Percentiles rank a stretch among this genome's conserved stretches.
These are phyloP conservation scores for Ambrosia hybrid DNA, from an alignment of 140 eudicot species.

Conservation along the genomic window DNA sequence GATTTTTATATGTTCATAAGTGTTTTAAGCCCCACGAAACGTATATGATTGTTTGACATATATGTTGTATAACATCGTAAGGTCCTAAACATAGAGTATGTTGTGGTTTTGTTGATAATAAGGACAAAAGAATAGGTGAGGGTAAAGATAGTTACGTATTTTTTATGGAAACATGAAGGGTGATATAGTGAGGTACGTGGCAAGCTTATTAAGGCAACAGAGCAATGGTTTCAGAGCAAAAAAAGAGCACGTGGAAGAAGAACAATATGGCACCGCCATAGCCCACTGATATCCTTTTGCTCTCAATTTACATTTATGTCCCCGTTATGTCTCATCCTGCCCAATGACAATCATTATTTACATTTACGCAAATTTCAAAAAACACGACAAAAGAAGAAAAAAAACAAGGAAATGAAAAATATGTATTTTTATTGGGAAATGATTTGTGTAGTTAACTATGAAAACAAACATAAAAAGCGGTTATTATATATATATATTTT, in stretches of 20 bases:
- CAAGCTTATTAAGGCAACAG: neutral
- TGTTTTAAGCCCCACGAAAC: neutral
- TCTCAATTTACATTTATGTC: neutral
- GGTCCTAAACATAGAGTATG: neutral
- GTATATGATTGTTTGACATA: neutral
- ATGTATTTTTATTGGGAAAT: too few species aligned
- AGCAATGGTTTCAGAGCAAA: conserved; percentile 29
- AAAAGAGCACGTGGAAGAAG: conserved; percentile 33
- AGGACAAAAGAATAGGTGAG: conserved; percentile 21
- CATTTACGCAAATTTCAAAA: conserved; percentile 12
- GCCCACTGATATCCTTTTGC: neutral
- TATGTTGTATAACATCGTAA: neutral
- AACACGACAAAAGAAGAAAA: too few species aligned
- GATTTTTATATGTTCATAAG: too few species aligned
- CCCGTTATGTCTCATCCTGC: neutral
- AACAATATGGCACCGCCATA: conserved; percentile 21
- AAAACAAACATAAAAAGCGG: too few species aligned
- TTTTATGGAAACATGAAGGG: neutral
- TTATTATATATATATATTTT: too few species aligned
- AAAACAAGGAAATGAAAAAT: too few species aligned
- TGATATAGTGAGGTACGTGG: conserved; percentile 23
- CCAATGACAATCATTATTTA: conserved; percentile 20
- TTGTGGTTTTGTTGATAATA: neutral
- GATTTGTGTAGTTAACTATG: too few species aligned
- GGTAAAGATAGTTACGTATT: conserved; percentile 11